These are phyloP conservation scores for Wallacemonas sp. DNA, from an alignment of 208 protist genomes.

Conservation along the genomic window DNA sequence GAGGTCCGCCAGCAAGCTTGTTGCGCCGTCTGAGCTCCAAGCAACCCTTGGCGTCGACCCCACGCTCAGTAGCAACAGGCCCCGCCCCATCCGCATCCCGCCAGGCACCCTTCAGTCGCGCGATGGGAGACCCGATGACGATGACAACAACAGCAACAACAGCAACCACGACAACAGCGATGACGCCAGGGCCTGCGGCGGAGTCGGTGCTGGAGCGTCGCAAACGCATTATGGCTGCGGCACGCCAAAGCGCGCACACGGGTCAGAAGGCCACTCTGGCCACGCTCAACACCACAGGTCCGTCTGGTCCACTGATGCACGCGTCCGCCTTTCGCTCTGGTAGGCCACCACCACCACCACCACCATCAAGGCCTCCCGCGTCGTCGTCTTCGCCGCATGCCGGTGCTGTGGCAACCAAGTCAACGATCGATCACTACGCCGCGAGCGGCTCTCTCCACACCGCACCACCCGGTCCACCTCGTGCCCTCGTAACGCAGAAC, in stretches of 20 bases:
- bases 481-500: background rate
- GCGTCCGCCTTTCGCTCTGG: no score
- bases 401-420: no score
- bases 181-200: background rate
- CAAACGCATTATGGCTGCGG: slow-evolving; percentile 17
- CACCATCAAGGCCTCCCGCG: no score
- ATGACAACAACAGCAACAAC: no score
- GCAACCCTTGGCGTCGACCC: background rate
- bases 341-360: no score
- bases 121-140: no score
- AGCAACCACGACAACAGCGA: background rate
- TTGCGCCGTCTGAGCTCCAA: background rate
- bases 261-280: slow-evolving; percentile 7
- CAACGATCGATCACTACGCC: slow-evolving; percentile 11
- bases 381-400: no score
- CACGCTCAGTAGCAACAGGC: no score
- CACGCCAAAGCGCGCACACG: slow-evolving; percentile 13
- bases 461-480: background rate
- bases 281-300: background rate
- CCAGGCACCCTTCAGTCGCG: no score
- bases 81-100: no score
- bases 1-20: background rate
- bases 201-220: slow-evolving; percentile 7
- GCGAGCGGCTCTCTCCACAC: background rate
- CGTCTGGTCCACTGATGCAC: no score